phyloP scores from a whole-genome alignment of 345 rosid genomes.

The Brassica napus region DNA sequence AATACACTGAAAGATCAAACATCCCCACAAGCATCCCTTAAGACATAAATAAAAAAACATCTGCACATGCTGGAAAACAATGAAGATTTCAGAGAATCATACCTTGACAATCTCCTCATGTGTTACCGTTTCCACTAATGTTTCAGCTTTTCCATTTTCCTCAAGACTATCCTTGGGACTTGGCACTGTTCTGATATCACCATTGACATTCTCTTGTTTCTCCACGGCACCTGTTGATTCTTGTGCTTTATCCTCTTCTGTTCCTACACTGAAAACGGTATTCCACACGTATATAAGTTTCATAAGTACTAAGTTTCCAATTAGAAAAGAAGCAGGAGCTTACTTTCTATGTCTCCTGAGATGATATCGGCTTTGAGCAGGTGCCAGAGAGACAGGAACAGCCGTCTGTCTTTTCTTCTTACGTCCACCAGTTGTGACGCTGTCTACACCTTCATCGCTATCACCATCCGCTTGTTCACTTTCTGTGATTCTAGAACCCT shows the following conservation, averaged over 20 bases:
- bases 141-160: constrained; percentile 43
- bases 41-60: neutral
- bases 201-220: constrained; percentile 38
- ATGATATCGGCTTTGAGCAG: constrained; percentile 71
- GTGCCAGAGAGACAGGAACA: constrained; percentile 45
- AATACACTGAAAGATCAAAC: neutral
- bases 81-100: constrained; percentile 31
- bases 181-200: constrained; percentile 26
- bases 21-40: neutral
- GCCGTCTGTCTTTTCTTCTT: constrained; percentile 63
- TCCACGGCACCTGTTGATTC: constrained; percentile 44
- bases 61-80: neutral
- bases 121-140: constrained; percentile 41
- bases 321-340: constrained; percentile 37
- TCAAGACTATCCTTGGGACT: constrained; percentile 35
- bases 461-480: constrained; percentile 47
- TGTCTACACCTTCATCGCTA: constrained; percentile 66
- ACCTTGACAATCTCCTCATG: constrained; percentile 48
- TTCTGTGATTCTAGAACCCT: constrained; percentile 1
- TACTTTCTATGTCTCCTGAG: constrained; percentile 75
- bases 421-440: constrained; percentile 59
- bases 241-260: constrained; percentile 43
- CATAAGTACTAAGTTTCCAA: neutral
- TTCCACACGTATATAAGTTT: constrained; percentile 8
- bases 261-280: constrained; percentile 47